Evolutionary conservation across 306 rosid genomes (phyloP).

Genomic region (Hippophae rhamnoides): DNA sequence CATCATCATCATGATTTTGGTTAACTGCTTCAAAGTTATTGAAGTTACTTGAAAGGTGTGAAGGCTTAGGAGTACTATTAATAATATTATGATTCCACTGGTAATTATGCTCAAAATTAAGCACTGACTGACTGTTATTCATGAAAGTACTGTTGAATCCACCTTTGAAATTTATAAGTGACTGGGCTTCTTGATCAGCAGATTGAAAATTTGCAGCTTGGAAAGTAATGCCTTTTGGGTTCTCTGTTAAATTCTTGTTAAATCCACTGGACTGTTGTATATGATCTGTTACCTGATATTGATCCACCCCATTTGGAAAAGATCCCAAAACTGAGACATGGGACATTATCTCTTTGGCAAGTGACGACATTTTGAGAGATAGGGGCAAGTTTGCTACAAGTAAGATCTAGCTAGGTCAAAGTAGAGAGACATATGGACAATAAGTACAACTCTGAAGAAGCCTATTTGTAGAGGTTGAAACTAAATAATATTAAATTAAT

Average conservation of each 20-base stretch:
- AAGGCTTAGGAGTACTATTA: neutral
- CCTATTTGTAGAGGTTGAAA: conserved; percentile 39
- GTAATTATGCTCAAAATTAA: conserved; percentile 50
- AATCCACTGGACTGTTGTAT: conserved; percentile 19
- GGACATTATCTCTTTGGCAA: conserved; percentile 27
- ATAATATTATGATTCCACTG: conserved; percentile 13
- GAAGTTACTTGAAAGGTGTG: conserved; percentile 27
- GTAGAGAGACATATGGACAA: conserved; percentile 14
- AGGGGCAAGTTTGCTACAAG: conserved; percentile 2
- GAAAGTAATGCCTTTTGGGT: conserved; percentile 19
- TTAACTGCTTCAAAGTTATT: conserved; percentile 41
- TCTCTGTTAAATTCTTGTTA: conserved; percentile 29
- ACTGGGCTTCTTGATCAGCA: conserved; percentile 25
- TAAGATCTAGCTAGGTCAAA: conserved; percentile 6
- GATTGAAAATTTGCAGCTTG: conserved; percentile 19
- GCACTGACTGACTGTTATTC: conserved; percentile 37
- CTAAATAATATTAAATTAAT: conserved; percentile 10
- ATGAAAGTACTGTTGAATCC: conserved; percentile 13
- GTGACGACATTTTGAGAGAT: conserved; percentile 31
- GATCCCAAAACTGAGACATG: neutral
- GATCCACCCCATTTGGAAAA: conserved; percentile 21
- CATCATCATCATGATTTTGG: conserved; percentile 19
- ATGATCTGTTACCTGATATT: conserved; percentile 4
- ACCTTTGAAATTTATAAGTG: conserved; percentile 56
- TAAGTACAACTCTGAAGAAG: conserved; percentile 7